A percentile compares a stretch with the other conserved stretches of the same genome.
These are phyloP conservation scores for Ceratocystis variospora DNA, from an alignment of 2,329 filamentous ascomycete genomes.

Conservation along the genomic window DNA sequence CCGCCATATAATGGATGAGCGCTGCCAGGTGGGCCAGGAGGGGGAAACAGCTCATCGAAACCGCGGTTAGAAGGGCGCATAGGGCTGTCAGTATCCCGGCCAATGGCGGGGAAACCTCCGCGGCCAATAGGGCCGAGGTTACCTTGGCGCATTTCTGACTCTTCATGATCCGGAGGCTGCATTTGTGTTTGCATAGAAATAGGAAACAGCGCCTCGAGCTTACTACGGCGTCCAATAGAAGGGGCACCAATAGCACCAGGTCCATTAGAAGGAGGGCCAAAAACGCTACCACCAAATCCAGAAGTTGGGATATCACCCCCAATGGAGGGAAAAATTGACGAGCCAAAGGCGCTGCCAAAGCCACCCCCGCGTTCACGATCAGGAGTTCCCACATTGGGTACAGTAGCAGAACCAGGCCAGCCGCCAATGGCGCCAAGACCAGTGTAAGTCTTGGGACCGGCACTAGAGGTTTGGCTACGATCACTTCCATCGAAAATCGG, in stretches of 20 bases:
- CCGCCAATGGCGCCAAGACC: constrained; percentile 47
- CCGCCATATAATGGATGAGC: constrained; percentile 25
- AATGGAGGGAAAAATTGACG: constrained; percentile 63
- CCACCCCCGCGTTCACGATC: constrained; percentile 45
- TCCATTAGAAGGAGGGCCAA: constrained; percentile 42
- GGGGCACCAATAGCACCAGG: constrained; percentile 43
- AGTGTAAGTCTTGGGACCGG: constrained; percentile 61
- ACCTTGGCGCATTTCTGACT: constrained; percentile 50
- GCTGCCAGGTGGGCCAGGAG: constrained; percentile 23
- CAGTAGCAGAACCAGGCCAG: constrained; percentile 44
- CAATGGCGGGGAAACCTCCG: constrained; percentile 39
- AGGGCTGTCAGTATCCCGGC: constrained; percentile 46
- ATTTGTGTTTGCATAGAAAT: constrained; percentile 82
- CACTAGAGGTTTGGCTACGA: constrained; percentile 84
- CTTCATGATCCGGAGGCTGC: constrained; percentile 57
- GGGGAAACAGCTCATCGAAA: constrained; percentile 42
- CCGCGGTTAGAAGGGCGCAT: constrained; percentile 40
- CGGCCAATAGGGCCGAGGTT: constrained; percentile 56
- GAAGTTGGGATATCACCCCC: constrained; percentile 60
- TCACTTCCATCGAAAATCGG: constrained; percentile 57
- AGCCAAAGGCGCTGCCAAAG: constrained; percentile 54
- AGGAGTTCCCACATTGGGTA: constrained; percentile 49
- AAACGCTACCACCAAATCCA: constrained; percentile 54
- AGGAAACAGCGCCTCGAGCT: constrained; percentile 77
- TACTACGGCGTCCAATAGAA: constrained; percentile 62